phyloP scores from a whole-genome alignment of 2,329 filamentous ascomycete species.

The Neocatenulostroma microsporum region DNA sequence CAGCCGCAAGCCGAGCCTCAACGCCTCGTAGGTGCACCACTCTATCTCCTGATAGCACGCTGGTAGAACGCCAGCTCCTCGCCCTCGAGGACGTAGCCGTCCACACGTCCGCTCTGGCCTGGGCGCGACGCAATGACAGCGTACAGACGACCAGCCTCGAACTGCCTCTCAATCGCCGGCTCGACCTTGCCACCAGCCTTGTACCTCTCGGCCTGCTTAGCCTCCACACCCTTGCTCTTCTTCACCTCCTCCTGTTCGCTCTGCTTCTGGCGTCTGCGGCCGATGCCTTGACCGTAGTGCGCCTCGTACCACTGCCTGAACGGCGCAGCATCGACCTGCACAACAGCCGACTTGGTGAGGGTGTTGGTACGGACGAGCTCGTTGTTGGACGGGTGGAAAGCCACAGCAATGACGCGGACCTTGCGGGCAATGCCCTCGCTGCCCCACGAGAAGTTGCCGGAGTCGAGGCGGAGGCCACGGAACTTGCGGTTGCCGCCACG shows the following conservation, averaged over 20 bases:
- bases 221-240: constrained; percentile 93
- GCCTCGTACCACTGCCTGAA: constrained; percentile 99
- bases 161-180: constrained; percentile 87
- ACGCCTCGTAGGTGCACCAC: background rate
- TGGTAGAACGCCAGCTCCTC: constrained; percentile 99
- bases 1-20: too few relatives aligned
- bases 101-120: constrained; percentile 91
- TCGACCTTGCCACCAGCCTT: constrained; percentile 88
- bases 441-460: constrained; percentile 99
- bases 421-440: constrained; percentile 98
- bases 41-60: constrained; percentile 98
- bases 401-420: constrained; percentile 96
- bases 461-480: constrained; percentile 96
- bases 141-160: constrained; percentile 97
- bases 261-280: constrained; percentile 76
- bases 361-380: constrained; percentile 99
- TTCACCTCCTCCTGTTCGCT: constrained; percentile 63
- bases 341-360: constrained; percentile 96
- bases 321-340: constrained; percentile 96
- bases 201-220: constrained; percentile 89
- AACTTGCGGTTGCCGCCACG: constrained; percentile 99
- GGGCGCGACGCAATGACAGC: constrained; percentile 88
- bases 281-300: constrained; percentile 88
- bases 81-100: constrained; percentile 98
- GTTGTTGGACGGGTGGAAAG: constrained; percentile 99